Evolutionary conservation across 148 eudicot genomes (phyloP).

Genomic region (Fagopyrum tataricum): DNA sequence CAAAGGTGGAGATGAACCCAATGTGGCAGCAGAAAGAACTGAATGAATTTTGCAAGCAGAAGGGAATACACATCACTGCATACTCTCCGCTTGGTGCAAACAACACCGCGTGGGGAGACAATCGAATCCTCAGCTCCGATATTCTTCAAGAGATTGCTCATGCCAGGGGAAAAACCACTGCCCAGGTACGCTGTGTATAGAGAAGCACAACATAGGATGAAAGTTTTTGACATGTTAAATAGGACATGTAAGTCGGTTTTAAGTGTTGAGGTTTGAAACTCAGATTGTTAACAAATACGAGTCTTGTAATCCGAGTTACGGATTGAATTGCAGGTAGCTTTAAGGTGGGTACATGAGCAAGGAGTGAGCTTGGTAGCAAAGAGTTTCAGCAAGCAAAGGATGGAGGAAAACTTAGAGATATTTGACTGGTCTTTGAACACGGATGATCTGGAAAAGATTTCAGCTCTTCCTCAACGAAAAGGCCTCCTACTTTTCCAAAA

Average conservation of each 20-base stretch:
- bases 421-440: constrained; percentile 12
- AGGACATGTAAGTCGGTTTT: too few species aligned
- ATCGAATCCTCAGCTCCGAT: neutral
- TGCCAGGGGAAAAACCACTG: constrained; percentile 15
- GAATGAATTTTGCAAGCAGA: constrained; percentile 21
- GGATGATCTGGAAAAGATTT: neutral
- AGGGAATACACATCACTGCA: constrained; percentile 22
- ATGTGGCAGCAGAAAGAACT: constrained; percentile 24
- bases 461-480: constrained; percentile 12
- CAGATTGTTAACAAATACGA: too few species aligned
- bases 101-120: constrained; percentile 7
- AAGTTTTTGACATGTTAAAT: too few species aligned
- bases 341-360: constrained; percentile 18
- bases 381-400: constrained; percentile 14
- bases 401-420: constrained; percentile 16
- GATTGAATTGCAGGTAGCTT: neutral
- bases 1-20: constrained; percentile 28
- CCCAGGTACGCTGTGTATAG: constrained; percentile 1
- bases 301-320: too few species aligned
- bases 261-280: too few species aligned
- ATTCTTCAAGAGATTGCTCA: constrained; percentile 12
- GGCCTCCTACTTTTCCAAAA: constrained; percentile 13
- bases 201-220: too few species aligned
- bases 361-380: constrained; percentile 10
- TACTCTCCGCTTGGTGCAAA: constrained; percentile 23